A percentile compares a stretch with the other conserved stretches of the same genome.
phyloP scores from a whole-genome alignment of 1,139 yeast genomes.

The Candida tetrigidarum region DNA sequence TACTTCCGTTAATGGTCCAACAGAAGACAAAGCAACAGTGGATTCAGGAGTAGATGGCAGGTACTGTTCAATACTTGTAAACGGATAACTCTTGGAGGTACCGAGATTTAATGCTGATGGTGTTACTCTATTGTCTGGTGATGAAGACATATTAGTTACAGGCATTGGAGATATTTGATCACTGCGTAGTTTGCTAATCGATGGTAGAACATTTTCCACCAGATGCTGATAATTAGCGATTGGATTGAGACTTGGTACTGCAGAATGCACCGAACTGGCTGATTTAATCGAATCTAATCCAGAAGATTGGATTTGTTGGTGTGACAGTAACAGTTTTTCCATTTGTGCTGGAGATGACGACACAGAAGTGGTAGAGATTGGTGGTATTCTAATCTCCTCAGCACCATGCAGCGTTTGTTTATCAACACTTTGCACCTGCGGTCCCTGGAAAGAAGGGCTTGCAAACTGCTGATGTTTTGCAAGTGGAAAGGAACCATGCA shows the following conservation, averaged over 20 bases:
- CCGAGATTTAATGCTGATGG: background rate
- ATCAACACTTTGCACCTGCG: background rate
- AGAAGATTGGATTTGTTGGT: background rate
- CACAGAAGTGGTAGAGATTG: background rate
- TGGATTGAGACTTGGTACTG: conserved; percentile 1
- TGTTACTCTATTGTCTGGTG: background rate
- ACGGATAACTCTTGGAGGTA: background rate
- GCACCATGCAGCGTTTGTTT: background rate
- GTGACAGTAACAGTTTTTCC: background rate
- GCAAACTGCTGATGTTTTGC: background rate
- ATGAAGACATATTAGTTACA: background rate
- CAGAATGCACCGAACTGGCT: background rate
- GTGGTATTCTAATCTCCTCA: background rate
- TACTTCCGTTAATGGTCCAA: background rate
- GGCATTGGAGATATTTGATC: background rate
- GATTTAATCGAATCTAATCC: background rate
- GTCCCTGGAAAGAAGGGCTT: background rate
- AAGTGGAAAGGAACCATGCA: background rate
- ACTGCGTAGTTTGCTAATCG: conserved; percentile 1
- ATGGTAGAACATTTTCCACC: background rate
- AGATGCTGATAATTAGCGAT: background rate
- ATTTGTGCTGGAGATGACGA: background rate
- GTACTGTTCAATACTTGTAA: background rate
- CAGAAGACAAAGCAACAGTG: background rate
- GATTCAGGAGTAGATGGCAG: background rate